Evolutionary conservation across 2,329 filamentous ascomycete genomes (phyloP), one percentile per base, ranked within the genome.

Genomic region (Aspergillus thermomutatus): DNA sequence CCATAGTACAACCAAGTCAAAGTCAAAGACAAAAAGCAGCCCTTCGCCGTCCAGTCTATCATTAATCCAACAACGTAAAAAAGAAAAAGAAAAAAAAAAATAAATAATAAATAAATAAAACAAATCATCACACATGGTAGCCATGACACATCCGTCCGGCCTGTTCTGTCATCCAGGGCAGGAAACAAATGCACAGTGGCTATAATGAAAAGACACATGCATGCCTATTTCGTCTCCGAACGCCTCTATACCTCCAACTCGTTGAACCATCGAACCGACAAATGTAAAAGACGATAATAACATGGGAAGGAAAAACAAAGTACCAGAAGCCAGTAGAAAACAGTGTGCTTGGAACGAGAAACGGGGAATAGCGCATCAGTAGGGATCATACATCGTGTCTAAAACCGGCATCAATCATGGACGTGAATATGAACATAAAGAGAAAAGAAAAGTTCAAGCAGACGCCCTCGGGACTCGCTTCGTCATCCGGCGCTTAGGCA

Each of bases 401-500:
- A 37, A 5, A 37, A 17, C 31, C 31, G 11, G 31, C 14, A 3
- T 37, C 31, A 17, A 17, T 37, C 31, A 37, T 37, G 6, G 3
- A 37, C 1, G 17, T 3, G 14, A n/a, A 17, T 6, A n/a, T 37
- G 6, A 34, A 37, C 14, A 37, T 17, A 54, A 40, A 53, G 19
- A 55, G 55, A 52, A 57, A 59, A 56, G 54, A 53, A 62, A 40
- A 50, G 27, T 56, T 60, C 61, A 65, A 57, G 56, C 41, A 52
- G 55, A 54, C 48, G 53, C 54, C 60, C 63, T 59, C 28, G 56
- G 17, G 6, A 47, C 31, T 26, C 69, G 66, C 64, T 72, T 72
- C 54, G 69, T 65, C 14, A 66, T 63, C 14, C 66, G 62, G 1
- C 75, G 73, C 65, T 77, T 77, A 2, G 75, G 73, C 19, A 79